phyloP scores from a whole-genome alignment of 495 filamentous ascomycete species.

The Neurospora sp. region DNA sequence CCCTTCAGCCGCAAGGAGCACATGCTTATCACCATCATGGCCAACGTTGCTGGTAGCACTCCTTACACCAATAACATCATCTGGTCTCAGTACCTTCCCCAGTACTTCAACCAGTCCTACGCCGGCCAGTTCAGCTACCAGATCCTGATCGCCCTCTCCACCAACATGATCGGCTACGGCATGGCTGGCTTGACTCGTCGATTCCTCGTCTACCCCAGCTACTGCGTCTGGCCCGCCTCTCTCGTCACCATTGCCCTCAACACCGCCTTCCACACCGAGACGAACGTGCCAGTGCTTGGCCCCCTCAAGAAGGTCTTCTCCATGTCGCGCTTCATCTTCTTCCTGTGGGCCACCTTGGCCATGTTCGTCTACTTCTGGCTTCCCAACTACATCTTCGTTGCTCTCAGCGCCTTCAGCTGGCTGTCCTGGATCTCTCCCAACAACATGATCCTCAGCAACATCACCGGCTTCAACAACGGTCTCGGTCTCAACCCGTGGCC shows the following conservation, averaged over 20 bases:
- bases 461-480: constrained; percentile 26
- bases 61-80: constrained; percentile 31
- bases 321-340: constrained; percentile 26
- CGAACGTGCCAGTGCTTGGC: constrained; percentile 20
- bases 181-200: constrained; percentile 41
- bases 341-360: constrained; percentile 10
- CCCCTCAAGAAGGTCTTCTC: constrained; percentile 20
- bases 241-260: constrained; percentile 32
- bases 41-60: constrained; percentile 19
- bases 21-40: constrained; percentile 38
- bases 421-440: constrained; percentile 25
- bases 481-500: constrained; percentile 29
- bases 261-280: constrained; percentile 25
- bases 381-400: constrained; percentile 19
- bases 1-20: constrained; percentile 40
- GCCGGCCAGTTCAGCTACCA: constrained; percentile 28
- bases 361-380: constrained; percentile 24
- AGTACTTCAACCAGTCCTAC: constrained; percentile 28
- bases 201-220: constrained; percentile 42
- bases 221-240: constrained; percentile 33
- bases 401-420: constrained; percentile 19
- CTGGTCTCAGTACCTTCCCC: constrained; percentile 30
- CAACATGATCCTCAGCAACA: constrained; percentile 21
- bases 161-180: constrained; percentile 39
- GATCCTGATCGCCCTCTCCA: constrained; percentile 28